Evolutionary conservation across 495 filamentous ascomycete genomes (phyloP).

Genomic region (Xylaria scruposa): DNA sequence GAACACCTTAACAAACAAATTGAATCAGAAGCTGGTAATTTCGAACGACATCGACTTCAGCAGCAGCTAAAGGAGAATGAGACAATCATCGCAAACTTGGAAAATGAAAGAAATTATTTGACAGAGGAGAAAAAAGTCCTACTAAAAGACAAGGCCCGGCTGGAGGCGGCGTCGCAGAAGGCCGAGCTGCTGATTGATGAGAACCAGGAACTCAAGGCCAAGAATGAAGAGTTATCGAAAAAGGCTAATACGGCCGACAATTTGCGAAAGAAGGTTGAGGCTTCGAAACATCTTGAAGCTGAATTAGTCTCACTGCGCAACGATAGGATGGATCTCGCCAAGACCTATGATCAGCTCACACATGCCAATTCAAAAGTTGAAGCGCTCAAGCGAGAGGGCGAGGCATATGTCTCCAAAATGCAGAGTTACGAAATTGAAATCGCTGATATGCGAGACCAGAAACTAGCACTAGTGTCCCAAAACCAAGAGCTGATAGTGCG

Average conservation of each 20-base stretch:
- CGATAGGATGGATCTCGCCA: conserved; percentile 50
- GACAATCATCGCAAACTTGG: conserved; percentile 44
- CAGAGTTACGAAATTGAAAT: conserved; percentile 43
- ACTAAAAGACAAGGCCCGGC: conserved; percentile 52
- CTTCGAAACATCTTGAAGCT: conserved; percentile 48
- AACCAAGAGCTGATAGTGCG: conserved; percentile 37
- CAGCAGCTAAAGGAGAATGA: conserved; percentile 39
- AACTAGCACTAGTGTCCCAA: conserved; percentile 34
- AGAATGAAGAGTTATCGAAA: conserved; percentile 76
- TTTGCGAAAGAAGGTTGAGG: conserved; percentile 76
- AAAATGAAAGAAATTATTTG: conserved; percentile 51
- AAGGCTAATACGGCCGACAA: conserved; percentile 80
- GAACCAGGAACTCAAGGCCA: conserved; percentile 69
- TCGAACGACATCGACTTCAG: conserved; percentile 39
- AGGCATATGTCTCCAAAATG: conserved; percentile 42
- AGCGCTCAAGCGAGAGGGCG: conserved; percentile 36
- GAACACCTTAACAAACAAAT: conserved; percentile 68
- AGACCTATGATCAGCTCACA: conserved; percentile 55
- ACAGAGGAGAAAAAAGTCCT: conserved; percentile 51
- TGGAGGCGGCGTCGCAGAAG: conserved; percentile 51
- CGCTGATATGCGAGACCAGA: conserved; percentile 39
- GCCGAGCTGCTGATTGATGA: conserved; percentile 58
- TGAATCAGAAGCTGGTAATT: conserved; percentile 50
- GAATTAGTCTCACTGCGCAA: conserved; percentile 52
- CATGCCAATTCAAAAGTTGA: conserved; percentile 39